These are phyloP conservation scores for Fusarium oxysporum DNA, from an alignment of 2,329 filamentous ascomycete genomes.

Conservation along the genomic window DNA sequence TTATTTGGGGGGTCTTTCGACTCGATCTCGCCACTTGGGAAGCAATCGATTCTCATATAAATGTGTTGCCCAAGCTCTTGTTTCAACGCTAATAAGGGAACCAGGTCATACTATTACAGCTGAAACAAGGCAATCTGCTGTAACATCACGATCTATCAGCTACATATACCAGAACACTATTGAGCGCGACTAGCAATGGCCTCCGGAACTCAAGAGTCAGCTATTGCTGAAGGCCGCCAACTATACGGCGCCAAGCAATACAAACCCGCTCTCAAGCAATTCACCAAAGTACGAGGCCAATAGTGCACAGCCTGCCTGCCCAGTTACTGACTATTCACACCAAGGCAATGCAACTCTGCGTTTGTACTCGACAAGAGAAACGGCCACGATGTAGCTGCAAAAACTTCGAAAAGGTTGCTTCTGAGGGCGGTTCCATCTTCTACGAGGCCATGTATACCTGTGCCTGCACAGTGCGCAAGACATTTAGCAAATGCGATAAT, in stretches of 20 bases:
- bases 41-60: background rate
- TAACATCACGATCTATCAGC: background rate
- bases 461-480: conserved; percentile 51
- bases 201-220: conserved; percentile 43
- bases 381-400: conserved; percentile 56
- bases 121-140: background rate
- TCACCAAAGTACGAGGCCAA: conserved; percentile 49
- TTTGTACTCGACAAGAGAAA: conserved; percentile 50
- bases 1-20: background rate
- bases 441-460: conserved; percentile 57
- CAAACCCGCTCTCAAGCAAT: conserved; percentile 52
- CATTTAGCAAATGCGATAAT: conserved; percentile 55
- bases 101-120: background rate
- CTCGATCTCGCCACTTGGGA: conserved; percentile 16
- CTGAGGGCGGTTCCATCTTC: conserved; percentile 53
- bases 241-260: conserved; percentile 51
- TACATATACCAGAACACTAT: background rate
- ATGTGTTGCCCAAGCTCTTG: background rate
- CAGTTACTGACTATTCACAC: conserved; percentile 25
- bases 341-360: conserved; percentile 53
- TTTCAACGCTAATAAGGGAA: background rate
- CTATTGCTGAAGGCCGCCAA: conserved; percentile 50
- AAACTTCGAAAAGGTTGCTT: conserved; percentile 51
- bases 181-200: conserved; percentile 18
- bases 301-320: background rate